Base-by-base conservation (phyloP, 495 filamentous ascomycete species). In the Aspergillus avenaceus region DNA sequence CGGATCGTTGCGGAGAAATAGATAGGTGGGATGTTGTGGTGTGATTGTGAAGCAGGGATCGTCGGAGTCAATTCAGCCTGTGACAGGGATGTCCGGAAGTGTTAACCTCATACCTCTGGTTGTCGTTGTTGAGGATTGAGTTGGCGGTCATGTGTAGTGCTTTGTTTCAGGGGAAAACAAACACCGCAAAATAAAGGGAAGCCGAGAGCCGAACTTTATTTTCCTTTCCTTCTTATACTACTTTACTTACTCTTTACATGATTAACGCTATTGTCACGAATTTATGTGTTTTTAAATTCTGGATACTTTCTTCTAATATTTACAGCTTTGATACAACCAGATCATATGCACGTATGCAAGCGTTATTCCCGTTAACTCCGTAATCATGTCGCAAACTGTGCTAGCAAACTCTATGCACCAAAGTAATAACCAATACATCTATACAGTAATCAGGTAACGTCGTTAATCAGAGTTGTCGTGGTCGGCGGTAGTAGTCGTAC, bases 401-500 rank as follows among this genome's bases (percentile, higher is more conserved):
- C 19, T 16, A 23, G 22, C 16, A 21, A 31, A n/a, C 29, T 47
- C 34, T 28, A 21, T 49, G 6, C 27, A 32, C 27, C 19, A 41
- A 23, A 27, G 32, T 32, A 40, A 27, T 27, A 45, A 42, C 4
- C 19, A 59, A 45, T 42, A 26, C 27, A 9, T 22, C 16, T 47
- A 48, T 19, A 36, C 31, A 40, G 45, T 41, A 52, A 29, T 48
- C 34, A 22, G 9, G 4, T 42, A 49, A 45, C 9, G 24, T 25
- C 21, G 8, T 29, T 19, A 50, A 34, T 24, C 26, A 47, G 19
- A 37, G 48, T 50, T 55, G 65, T 28, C 63, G 49, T 28, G 51
- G 27, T 8, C 31, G 48, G 8, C 73, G 65, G 48, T 71, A 78
- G 18, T 67, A 57, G 16, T 77, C 70, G 45, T 76, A 75, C 14